Conservation (phyloP, 805 yeast species). For the Hanseniaspora meyeri region DNA sequence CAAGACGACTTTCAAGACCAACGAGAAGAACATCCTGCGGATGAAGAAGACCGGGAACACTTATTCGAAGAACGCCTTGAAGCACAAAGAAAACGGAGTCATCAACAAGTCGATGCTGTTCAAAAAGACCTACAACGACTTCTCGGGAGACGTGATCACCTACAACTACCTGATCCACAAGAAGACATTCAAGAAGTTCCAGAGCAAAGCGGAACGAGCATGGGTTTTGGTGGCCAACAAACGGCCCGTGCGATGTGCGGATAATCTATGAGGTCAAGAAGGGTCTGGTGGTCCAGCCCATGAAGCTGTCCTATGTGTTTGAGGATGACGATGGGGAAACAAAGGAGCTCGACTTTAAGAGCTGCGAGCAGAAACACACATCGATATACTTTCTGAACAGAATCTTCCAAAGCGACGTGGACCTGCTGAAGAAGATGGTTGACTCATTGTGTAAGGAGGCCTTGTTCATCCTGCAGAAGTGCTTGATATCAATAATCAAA, state of each 20-base stretch:
- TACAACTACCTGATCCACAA: neutral
- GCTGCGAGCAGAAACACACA: slow-evolving; percentile 6
- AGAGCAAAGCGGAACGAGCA: neutral
- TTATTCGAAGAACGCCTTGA: too few species aligned
- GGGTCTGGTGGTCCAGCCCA: neutral
- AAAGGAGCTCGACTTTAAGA: neutral
- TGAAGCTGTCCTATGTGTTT: neutral
- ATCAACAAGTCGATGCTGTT: neutral
- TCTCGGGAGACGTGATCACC: neutral
- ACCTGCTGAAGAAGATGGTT: slow-evolving; percentile 1
- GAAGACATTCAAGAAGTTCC: neutral
- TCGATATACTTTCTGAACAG: slow-evolving; percentile 7
- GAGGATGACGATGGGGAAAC: neutral
- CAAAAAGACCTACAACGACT: neutral
- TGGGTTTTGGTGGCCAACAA: slow-evolving; percentile 3
- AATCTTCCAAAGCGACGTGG: slow-evolving; percentile 1
- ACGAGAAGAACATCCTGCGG: slow-evolving; percentile 2
- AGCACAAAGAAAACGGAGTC: neutral
- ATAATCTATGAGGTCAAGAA: neutral
- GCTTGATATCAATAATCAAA: slow-evolving; percentile 5
- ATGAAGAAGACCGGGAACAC: neutral
- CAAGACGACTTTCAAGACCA: slow-evolving; percentile 1
- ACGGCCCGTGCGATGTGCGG: neutral
- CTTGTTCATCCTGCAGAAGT: neutral
- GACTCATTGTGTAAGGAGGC: neutral